phyloP scores from a whole-genome alignment of 306 rosid species.

The Quercus gilva region DNA sequence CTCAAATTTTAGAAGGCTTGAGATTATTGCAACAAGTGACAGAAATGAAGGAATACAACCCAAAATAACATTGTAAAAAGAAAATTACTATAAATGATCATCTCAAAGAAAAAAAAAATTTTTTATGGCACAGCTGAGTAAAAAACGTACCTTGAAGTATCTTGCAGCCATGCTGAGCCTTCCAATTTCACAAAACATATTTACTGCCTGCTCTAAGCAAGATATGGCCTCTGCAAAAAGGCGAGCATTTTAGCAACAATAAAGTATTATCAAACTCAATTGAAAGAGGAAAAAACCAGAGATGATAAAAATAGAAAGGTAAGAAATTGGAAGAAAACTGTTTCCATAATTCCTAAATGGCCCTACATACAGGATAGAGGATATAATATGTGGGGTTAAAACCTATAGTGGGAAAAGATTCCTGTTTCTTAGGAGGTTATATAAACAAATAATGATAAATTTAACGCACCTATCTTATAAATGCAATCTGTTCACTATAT shows the following conservation, averaged over 20 bases:
- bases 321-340: not conserved
- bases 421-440: not conserved
- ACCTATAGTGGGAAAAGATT: not conserved
- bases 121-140: not conserved
- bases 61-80: not conserved
- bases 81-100: conserved; percentile 7
- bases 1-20: conserved; percentile 1
- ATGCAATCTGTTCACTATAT: not conserved
- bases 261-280: not conserved
- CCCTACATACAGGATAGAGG: not conserved
- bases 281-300: not conserved
- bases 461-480: not conserved
- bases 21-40: not conserved
- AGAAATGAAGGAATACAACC: not conserved
- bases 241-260: not conserved
- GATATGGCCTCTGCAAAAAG: conserved; percentile 64
- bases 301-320: not conserved
- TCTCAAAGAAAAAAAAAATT: conserved; percentile 9
- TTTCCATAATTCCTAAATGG: not conserved
- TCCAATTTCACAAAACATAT: conserved; percentile 91
- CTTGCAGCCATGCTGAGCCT: conserved; percentile 98
- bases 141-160: conserved; percentile 63
- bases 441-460: not conserved
- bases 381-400: not conserved
- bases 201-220: conserved; percentile 76